A percentile compares a stretch with the other conserved stretches of the same genome.
These are phyloP conservation scores for Dactylellina drechsleri DNA, from an alignment of 2,329 filamentous ascomycete genomes.

Conservation along the genomic window DNA sequence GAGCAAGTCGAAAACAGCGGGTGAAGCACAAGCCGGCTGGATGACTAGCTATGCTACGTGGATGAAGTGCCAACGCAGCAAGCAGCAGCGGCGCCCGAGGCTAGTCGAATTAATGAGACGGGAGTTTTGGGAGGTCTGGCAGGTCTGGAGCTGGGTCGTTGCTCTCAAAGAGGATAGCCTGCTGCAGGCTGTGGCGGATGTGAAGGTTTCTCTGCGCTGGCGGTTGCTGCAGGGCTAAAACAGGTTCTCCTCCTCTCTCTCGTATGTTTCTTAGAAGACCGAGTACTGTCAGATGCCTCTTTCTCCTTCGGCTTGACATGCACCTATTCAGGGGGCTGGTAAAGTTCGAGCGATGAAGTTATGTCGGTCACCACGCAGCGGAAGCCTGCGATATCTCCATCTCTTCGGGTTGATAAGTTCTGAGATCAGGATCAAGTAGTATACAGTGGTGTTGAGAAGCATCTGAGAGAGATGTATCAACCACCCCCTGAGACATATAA, in stretches of 20 bases:
- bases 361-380: not conserved
- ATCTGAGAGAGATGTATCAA: not conserved
- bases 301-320: not conserved
- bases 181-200: conserved; percentile 5
- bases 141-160: conserved; percentile 5
- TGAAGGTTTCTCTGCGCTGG: conserved; percentile 4
- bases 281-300: not conserved
- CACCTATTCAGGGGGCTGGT: not conserved
- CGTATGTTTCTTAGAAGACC: not conserved
- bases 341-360: too few species aligned
- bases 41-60: conserved; percentile 30
- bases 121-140: conserved; percentile 8
- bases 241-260: not conserved
- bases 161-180: conserved; percentile 45
- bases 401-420: not conserved
- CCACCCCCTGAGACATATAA: not conserved
- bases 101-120: not conserved
- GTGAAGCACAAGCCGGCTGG: not conserved
- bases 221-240: conserved; percentile 22
- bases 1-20: too few species aligned
- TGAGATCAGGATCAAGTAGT: not conserved
- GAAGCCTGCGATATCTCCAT: conserved; percentile 17
- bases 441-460: too few species aligned
- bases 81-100: not conserved
- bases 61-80: conserved; percentile 50